Base-by-base conservation (phyloP, 2,329 filamentous ascomycete genomes). In the Podosphaera aphanis region DNA sequence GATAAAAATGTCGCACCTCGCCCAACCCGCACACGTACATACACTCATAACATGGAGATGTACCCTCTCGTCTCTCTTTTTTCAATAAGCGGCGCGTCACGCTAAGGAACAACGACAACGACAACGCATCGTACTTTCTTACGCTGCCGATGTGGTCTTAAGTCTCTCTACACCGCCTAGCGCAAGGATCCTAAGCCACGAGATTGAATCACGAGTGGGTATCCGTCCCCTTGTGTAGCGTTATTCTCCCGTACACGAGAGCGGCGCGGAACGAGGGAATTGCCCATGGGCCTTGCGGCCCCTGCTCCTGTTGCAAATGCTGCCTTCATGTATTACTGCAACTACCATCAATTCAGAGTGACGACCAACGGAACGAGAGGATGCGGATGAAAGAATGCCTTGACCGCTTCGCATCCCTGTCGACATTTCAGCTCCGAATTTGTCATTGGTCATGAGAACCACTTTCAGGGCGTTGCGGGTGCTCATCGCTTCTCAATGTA, bases 121-220 rank as follows among this genome's bases (percentile, higher is more conserved):
- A 18, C 36, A 20, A 18, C 36, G 36, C 8, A 25, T 25, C 23
- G 23, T 25, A 8, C 23, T 10, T 25, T 18, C 20, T 11, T 10
- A 23, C 18, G 21, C 38, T 6, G 21, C 8, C 16, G 39, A 25
- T 25, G 19, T 18, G 25, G 16, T 29, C 11, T 43, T 36, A 15
- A 35, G 16, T n/a, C 11, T 13, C 31, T 15, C 44, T 49, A 51
- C 50, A 55, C 52, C 52, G 51, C 52, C 49, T 48, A 38, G 50
- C 46, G 8, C 10, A 39, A 7, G 5, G 35, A 48, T 16, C 20
- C 45, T 40, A 52, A 27, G 48, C 56, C 55, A 56, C 51, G 49
- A 50, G 54, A 55, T 46, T 41, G 39, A 47, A 27, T 18, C 38
- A 51, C 49, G 56, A 56, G 55, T 54, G 55, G 46, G 50, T 46